Base-by-base conservation (phyloP, 164 flowering plant species). In the Magnolia officinalis region DNA sequence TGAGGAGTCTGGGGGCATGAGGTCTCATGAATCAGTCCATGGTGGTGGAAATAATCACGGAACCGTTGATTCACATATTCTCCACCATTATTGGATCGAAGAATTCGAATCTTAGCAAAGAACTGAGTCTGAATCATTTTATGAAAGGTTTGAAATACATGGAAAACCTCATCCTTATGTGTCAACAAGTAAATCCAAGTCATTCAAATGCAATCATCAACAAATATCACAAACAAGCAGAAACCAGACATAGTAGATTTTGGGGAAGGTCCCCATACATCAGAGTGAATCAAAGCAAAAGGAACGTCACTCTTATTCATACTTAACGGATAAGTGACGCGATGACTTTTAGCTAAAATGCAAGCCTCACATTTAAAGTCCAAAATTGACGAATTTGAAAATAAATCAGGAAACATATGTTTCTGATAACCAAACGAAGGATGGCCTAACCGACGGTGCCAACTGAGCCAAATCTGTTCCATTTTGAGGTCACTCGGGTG, bases 1-100 rank as follows among this genome's bases (percentile, higher is more conserved):
- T 66, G 69, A 21, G 37, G 69, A 23, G 69, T 66, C 18, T 66
- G 69, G 26, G 69, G 69, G 16, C 37, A 66, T 21, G 69, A 66
- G 69, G 69, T 66, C 31, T 66, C 69, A 23, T 66, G 69, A n/a
- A 66, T 66, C 1, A 66, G 69, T 9, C 69, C 69, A 66, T 21
- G 69, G 10, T 66, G 69, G 8, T 66, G 69, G n/a, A 66, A 66
- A 24, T 66, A 66, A 7, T 16, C 26, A 66, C 6, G 45, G 6
- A 66, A 66, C 29, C 10, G 69, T 16, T 66, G 69, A 23, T 66
- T 66, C 26, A 66, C 69, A 66, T 66, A 66, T 14, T 21, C 69
- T 8, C 69, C 45, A 20, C 31, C 69, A 66, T 66, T 66, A 23
- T 66, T 45, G 0, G 31, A 66, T 20, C 69, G 2, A 23, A 66